Conservation (phyloP, 495 filamentous ascomycete species). For the Tuber umbilicatum region DNA sequence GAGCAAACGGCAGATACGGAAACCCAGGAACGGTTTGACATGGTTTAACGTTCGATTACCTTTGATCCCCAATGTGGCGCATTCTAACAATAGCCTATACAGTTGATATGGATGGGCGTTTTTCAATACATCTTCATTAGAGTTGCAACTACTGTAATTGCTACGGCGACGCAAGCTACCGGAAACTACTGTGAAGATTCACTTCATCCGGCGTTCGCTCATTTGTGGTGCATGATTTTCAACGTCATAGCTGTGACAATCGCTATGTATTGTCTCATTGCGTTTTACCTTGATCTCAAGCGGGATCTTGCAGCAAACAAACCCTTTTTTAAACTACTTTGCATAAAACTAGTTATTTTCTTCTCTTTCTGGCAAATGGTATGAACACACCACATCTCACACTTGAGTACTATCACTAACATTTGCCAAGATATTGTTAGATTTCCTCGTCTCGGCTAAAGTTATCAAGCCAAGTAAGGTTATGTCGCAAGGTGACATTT, state of each 20-base stretch:
- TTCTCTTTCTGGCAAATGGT: constrained; percentile 83
- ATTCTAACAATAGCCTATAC: constrained; percentile 6
- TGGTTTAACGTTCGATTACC: constrained; percentile 70
- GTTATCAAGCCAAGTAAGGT: constrained; percentile 56
- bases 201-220: constrained; percentile 67
- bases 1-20: constrained; percentile 60
- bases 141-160: constrained; percentile 73
- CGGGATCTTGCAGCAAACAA: constrained; percentile 60
- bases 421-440: constrained; percentile 55
- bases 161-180: constrained; percentile 63
- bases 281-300: constrained; percentile 77
- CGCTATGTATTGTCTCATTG: constrained; percentile 88
- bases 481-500: constrained; percentile 65
- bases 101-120: constrained; percentile 71
- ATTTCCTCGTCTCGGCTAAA: constrained; percentile 57
- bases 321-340: constrained; percentile 75
- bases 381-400: constrained; percentile 41
- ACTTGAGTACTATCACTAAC: constrained; percentile 7
- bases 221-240: constrained; percentile 74
- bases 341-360: constrained; percentile 93
- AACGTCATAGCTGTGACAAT: constrained; percentile 69
- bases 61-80: neutral
- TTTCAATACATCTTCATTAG: constrained; percentile 90
- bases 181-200: constrained; percentile 72
- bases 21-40: constrained; percentile 74